Percentiles rank a stretch among this genome's conserved stretches.
phyloP scores from a whole-genome alignment of 305 asterid species.

The Fraxinus sp. region DNA sequence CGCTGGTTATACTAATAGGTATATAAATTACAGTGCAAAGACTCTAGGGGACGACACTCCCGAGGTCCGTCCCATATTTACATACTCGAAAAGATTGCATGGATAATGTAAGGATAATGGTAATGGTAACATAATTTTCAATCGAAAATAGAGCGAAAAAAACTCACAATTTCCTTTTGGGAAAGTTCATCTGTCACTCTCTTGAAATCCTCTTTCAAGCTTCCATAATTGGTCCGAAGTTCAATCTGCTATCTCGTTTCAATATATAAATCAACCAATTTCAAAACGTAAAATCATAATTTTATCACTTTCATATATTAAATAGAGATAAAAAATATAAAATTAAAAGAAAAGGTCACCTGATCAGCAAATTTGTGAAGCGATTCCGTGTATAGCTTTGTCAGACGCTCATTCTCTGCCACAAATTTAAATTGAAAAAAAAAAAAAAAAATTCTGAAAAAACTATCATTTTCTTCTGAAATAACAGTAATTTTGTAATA shows the following conservation, averaged over 20 bases:
- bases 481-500: background rate
- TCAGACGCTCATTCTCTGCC: constrained; percentile 40
- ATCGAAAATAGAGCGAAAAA: background rate
- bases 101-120: background rate
- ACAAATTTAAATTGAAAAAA: background rate
- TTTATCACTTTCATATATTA: background rate
- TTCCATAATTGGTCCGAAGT: constrained; percentile 28
- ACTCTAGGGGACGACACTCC: background rate
- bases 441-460: background rate
- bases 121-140: background rate
- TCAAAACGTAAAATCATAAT: background rate
- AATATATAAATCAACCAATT: background rate
- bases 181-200: constrained; percentile 25
- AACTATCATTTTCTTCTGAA: background rate
- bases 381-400: constrained; percentile 27
- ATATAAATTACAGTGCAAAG: background rate
- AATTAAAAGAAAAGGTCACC: constrained; percentile 22
- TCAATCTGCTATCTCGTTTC: constrained; percentile 31
- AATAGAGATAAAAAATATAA: background rate
- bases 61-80: background rate
- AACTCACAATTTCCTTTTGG: constrained; percentile 37
- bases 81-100: background rate
- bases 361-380: constrained; percentile 30
- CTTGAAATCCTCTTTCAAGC: constrained; percentile 40
- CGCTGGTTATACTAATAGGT: background rate